Conservation (phyloP, 1,284 basidiomycete genomes). For the Rhodotorula sp. region DNA sequence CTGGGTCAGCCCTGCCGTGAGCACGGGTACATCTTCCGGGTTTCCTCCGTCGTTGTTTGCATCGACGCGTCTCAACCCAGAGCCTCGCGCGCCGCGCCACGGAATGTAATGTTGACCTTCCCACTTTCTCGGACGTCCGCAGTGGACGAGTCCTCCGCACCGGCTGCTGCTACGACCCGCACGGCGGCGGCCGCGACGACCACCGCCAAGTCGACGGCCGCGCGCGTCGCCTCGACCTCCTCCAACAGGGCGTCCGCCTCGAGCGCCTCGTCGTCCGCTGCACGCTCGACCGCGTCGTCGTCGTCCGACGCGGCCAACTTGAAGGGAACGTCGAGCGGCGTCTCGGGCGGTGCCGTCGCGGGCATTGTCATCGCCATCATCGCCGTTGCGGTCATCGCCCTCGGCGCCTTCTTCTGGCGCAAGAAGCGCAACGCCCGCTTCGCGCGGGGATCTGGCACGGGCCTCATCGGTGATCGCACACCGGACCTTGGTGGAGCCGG, state of each 20-base stretch:
- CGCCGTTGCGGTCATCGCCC: conserved; percentile 23
- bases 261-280: background rate
- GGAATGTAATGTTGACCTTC: background rate
- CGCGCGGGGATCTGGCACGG: conserved; percentile 10
- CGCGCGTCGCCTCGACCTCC: background rate
- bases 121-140: background rate
- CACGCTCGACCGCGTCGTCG: background rate
- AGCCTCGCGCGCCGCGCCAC: background rate
- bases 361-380: conserved; percentile 38
- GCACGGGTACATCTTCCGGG: background rate
- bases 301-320: background rate
- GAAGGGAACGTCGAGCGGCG: background rate
- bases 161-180: background rate
- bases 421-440: conserved; percentile 15
- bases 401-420: conserved; percentile 22
- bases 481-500: background rate
- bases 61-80: background rate
- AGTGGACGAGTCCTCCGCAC: background rate
- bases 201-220: background rate
- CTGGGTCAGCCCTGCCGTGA: background rate
- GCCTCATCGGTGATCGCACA: conserved; percentile 7
- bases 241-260: too few relatives aligned
- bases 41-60: background rate
- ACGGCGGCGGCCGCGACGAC: background rate
- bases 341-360: conserved; percentile 32